Evolutionary conservation across 2,329 filamentous ascomycete species (phyloP), one percentile per base, ranked within the genome.

Genomic region (Ophiostoma sp.): DNA sequence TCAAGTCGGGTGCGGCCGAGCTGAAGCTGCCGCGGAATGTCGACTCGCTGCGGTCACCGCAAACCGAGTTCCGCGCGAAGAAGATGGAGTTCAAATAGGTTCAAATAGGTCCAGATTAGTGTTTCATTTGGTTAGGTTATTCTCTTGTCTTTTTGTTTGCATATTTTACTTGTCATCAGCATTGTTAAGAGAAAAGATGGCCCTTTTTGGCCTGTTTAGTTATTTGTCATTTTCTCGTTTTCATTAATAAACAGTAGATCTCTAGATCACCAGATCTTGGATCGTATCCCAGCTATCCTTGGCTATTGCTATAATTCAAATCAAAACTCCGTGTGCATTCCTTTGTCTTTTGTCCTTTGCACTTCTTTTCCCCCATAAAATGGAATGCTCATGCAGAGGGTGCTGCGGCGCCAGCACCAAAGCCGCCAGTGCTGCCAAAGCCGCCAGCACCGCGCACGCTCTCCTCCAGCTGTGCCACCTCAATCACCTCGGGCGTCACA

Each of bases 391-490:
- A 68, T 36, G 35, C 64, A 36, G 64, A 20, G 4, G 60, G 57
- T 23, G 68, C 70, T 2, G 48, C 39, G 6, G 35, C 67, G 15
- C 13, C 15, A 17, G 15, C 44, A 48, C 64, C 73, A 20, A 74
- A 74, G 2, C 73, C 73, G 27, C 93, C 94, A 44, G 94, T 97
- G 80, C 93, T 96, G 69, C 94, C 94, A 77, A 97, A 97, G 1
- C 94, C 95, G 35, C 94, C 94, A 0, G 89, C 93, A 35, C 95
- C 95, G 60, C 95, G 85, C 13, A 96, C 93, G 77, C 92, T 98
- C 82, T 93, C 92, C 77, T 94, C 92, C 71, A 99, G 84, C 81
- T 94, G 87, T 76, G 92, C 84, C 1, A 98, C 94, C 77, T 96
- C 93, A n/a, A 91, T 81, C 6, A 99, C 91, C 66, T 96, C 92